phyloP scores from a whole-genome alignment of 352 stramenopile species.

The Pythium volutum region DNA sequence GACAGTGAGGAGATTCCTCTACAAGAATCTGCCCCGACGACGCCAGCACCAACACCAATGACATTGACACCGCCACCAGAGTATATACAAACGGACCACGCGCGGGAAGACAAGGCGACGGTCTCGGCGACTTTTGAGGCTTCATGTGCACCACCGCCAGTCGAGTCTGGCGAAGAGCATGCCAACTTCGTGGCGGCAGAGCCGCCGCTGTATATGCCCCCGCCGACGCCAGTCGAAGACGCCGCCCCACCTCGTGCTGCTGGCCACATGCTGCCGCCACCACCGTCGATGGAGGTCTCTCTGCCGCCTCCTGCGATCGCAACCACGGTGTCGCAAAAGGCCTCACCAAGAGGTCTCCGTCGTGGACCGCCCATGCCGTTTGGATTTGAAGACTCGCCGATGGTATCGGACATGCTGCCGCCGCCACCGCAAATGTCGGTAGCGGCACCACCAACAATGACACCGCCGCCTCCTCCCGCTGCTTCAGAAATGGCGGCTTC shows the following conservation, averaged over 20 bases:
- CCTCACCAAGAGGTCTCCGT: slow-evolving; percentile 10
- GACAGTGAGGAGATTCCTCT: slow-evolving; percentile 4
- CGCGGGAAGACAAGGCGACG: not conserved
- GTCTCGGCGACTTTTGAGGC: not conserved
- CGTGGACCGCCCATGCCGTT: slow-evolving; percentile 19
- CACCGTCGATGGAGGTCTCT: not conserved
- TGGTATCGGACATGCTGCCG: not conserved
- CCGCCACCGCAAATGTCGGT: slow-evolving; percentile 13
- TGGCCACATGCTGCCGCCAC: not conserved
- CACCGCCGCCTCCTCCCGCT: not conserved
- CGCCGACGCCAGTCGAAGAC: not conserved
- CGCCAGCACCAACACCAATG: not conserved
- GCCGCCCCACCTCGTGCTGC: not conserved
- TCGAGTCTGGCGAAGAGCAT: too few species aligned
- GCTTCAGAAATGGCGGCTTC: not conserved
- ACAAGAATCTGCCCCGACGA: not conserved
- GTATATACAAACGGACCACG: not conserved
- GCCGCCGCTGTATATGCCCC: not conserved
- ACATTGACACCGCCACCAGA: not conserved
- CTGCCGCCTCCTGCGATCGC: not conserved
- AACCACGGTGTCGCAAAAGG: slow-evolving; percentile 6
- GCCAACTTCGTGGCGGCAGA: not conserved
- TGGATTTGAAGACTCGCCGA: slow-evolving; percentile 5
- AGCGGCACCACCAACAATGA: not conserved
- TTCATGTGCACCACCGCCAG: not conserved